Conservation (phyloP, 148 eudicot genomes). For the Dianthus caryophyllus region DNA sequence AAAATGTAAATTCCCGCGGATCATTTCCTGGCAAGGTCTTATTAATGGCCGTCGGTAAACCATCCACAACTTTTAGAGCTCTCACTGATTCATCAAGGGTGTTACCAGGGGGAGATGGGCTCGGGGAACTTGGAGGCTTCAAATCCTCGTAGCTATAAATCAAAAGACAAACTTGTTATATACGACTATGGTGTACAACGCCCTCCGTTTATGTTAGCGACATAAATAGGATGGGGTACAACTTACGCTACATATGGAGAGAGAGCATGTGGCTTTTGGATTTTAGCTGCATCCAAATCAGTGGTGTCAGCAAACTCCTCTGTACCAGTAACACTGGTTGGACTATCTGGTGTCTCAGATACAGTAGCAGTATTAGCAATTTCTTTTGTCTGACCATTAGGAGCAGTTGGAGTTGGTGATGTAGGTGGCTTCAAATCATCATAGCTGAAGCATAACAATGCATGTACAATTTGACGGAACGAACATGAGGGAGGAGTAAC, state of each 20-base stretch:
- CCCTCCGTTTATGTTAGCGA: background rate
- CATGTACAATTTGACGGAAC: background rate
- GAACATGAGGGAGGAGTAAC: background rate
- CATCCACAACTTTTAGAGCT: slow-evolving; percentile 29
- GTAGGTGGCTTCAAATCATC: slow-evolving; percentile 70
- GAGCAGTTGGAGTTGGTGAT: slow-evolving; percentile 46
- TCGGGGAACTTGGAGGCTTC: slow-evolving; percentile 66
- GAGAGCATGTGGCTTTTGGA: slow-evolving; percentile 29
- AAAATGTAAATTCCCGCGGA: slow-evolving; percentile 25
- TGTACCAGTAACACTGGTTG: slow-evolving; percentile 11
- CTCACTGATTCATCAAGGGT: slow-evolving; percentile 21
- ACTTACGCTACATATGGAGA: slow-evolving; percentile 43
- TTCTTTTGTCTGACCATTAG: slow-evolving; percentile 23
- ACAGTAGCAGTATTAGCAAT: background rate
- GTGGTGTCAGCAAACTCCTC: slow-evolving; percentile 7
- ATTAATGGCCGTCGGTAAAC: slow-evolving; percentile 25
- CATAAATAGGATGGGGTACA: background rate
- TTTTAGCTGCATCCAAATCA: slow-evolving; percentile 2
- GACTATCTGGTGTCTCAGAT: slow-evolving; percentile 10
- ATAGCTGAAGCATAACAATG: slow-evolving; percentile 32
- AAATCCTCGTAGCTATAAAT: slow-evolving; percentile 53
- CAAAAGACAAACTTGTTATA: background rate
- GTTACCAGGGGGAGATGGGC: slow-evolving; percentile 44
- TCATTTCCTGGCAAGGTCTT: slow-evolving; percentile 16
- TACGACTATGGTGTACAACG: too few relatives aligned